Evolutionary conservation across 257 asterid genomes (phyloP), one percentile per base, ranked within the genome.

Genomic region (Rubia yunnanensis): DNA sequence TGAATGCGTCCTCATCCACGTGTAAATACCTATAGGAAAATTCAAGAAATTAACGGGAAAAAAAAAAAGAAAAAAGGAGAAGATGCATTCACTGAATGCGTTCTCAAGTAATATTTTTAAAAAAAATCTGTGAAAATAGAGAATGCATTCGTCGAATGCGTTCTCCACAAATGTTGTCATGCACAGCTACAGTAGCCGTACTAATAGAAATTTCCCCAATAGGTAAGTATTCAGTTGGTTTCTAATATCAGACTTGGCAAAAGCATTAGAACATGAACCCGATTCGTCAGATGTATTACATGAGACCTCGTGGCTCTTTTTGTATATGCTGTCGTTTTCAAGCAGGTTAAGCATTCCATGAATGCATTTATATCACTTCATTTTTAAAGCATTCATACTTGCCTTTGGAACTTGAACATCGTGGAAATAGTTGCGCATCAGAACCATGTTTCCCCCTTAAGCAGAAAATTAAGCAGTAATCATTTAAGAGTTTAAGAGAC

Each of bases 221-320:
- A n/a, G n/a, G n/a, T n/a, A n/a, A n/a, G n/a, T n/a, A n/a, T n/a
- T n/a, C n/a, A n/a, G n/a, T n/a, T n/a, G n/a, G n/a, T n/a, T n/a
- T n/a, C n/a, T n/a, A 76, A 88, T 94, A 77, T 74, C 86, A 34
- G 99, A 94, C 83, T 76, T 94, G 88, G 86, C 96, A 24, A 91
- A 89, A 82, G 96, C 97, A 56, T 77, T 94, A 83, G 96, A 90
- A 72, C 85, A 86, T 71, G 99, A 90, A 76, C 87, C 94, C 67
- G 77, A 86, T 69, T 78, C 90, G 7, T 78, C 84, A 20, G 99
- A 90, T 72, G 73, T 94, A 72, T 80, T 90, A 77, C 99, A 94
- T 78, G 99, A 24, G 27, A 4, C 2, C 28, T 36, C n/a, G n/a
- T n/a, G n/a, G n/a, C n/a, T 56, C 35, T 9, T 56, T 56, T 56